Conservation (phyloP, 176 grass and related monocot genomes). For the Oryza brachyantha region DNA sequence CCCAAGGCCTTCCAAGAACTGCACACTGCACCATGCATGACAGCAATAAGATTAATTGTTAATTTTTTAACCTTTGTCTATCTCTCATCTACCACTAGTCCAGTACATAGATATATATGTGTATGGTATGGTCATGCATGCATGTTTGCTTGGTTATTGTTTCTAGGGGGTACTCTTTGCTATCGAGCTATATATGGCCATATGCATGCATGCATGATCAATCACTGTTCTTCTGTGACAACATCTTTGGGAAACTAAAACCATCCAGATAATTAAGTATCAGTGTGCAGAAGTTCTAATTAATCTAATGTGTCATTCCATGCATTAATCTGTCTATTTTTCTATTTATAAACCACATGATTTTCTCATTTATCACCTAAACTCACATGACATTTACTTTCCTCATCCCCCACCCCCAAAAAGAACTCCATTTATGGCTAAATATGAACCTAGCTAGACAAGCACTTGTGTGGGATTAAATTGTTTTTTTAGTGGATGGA, state of each 20-base stretch:
- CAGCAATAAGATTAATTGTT: conserved; percentile 43
- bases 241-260: conserved; percentile 46
- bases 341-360: background rate
- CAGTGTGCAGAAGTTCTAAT: conserved; percentile 1
- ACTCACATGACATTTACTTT: too few relatives aligned
- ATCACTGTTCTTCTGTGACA: conserved; percentile 30
- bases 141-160: conserved; percentile 29
- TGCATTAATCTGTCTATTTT: background rate
- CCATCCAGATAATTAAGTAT: conserved; percentile 20
- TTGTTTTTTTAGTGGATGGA: too few relatives aligned
- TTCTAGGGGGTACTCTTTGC: conserved; percentile 8
- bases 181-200: conserved; percentile 8
- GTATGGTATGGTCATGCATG: conserved; percentile 5
- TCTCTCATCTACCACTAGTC: background rate
- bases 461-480: too few relatives aligned
- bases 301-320: background rate
- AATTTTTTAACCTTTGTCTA: conserved; percentile 27
- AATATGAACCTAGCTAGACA: too few relatives aligned
- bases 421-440: too few relatives aligned
- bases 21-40: conserved; percentile 57
- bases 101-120: conserved; percentile 34
- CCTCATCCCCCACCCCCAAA: too few relatives aligned
- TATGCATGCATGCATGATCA: conserved; percentile 9
- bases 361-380: background rate
- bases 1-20: conserved; percentile 54